Conservation (phyloP, 2,329 filamentous ascomycete species). For the Aureobasidium musti region DNA sequence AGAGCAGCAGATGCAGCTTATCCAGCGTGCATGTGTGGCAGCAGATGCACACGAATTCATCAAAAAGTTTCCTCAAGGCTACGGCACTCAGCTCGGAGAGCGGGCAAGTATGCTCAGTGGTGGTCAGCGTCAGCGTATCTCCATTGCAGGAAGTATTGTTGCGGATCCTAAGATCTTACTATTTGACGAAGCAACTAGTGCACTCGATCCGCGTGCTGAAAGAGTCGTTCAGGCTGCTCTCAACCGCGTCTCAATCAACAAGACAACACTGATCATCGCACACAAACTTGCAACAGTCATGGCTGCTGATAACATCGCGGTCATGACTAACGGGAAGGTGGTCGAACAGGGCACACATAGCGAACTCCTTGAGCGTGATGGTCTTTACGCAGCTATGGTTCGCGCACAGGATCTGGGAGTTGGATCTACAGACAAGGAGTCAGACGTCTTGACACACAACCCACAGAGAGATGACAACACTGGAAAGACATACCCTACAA, state of each 20-base stretch:
- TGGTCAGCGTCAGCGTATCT: slow-evolving; percentile 42
- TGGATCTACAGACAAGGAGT: background rate
- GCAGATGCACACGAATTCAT: slow-evolving; percentile 45
- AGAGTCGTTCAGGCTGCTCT: slow-evolving; percentile 41
- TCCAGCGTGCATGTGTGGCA: slow-evolving; percentile 41
- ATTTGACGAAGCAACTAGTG: slow-evolving; percentile 44
- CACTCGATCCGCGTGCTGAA: slow-evolving; percentile 43
- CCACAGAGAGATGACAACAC: background rate
- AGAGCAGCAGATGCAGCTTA: slow-evolving; percentile 39
- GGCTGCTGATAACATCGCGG: slow-evolving; percentile 50
- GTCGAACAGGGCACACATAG: slow-evolving; percentile 50
- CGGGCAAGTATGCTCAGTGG: slow-evolving; percentile 41
- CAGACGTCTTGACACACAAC: background rate
- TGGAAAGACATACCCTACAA: background rate
- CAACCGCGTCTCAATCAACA: slow-evolving; percentile 38
- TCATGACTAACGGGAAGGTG: slow-evolving; percentile 48
- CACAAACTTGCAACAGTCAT: slow-evolving; percentile 50
- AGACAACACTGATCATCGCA: slow-evolving; percentile 47
- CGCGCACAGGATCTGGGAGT: slow-evolving; percentile 51
- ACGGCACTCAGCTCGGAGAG: slow-evolving; percentile 42
- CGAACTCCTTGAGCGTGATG: slow-evolving; percentile 44
- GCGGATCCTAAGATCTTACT: slow-evolving; percentile 42
- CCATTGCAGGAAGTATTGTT: slow-evolving; percentile 44
- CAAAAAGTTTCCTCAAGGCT: slow-evolving; percentile 40
- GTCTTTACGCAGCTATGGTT: slow-evolving; percentile 49